Evolutionary conservation across 129 eudicot genomes (phyloP).

Genomic region (Scalesia atractyloides): DNA sequence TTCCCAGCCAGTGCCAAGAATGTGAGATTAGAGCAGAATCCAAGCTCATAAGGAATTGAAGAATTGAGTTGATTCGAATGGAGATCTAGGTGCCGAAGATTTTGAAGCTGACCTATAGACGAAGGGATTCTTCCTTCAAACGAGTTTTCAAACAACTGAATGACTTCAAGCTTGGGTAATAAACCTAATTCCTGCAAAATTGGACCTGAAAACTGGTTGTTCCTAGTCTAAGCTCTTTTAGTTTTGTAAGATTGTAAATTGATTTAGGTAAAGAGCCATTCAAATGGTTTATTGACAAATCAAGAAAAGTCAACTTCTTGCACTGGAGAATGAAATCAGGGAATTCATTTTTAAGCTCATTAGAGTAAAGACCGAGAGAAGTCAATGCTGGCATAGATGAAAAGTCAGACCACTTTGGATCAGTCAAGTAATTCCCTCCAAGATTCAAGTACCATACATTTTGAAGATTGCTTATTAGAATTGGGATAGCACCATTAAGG

Average conservation of each 20-base stretch:
- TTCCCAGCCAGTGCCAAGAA: constrained; percentile 55
- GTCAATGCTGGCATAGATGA: constrained; percentile 57
- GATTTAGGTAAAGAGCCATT: constrained; percentile 69
- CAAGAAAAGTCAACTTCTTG: constrained; percentile 62
- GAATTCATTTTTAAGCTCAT: constrained; percentile 47
- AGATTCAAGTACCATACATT: constrained; percentile 60
- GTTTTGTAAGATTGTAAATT: constrained; percentile 42
- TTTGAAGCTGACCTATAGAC: constrained; percentile 62
- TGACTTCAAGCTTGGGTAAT: constrained; percentile 42
- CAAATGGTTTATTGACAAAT: constrained; percentile 61
- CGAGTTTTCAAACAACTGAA: constrained; percentile 45
- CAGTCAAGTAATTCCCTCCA: constrained; percentile 62
- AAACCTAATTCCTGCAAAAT: constrained; percentile 47
- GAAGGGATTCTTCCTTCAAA: constrained; percentile 60
- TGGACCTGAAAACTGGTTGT: constrained; percentile 50
- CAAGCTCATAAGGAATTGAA: constrained; percentile 65
- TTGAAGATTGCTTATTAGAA: constrained; percentile 54
- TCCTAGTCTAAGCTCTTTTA: constrained; percentile 51
- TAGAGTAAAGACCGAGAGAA: constrained; percentile 46
- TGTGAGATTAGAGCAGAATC: constrained; percentile 55
- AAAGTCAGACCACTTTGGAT: constrained; percentile 68
- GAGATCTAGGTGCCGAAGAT: constrained; percentile 54
- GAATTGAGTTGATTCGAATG: constrained; percentile 48
- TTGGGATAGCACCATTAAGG: constrained; percentile 60
- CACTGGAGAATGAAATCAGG: constrained; percentile 58